Percentiles rank a stretch among this genome's conserved stretches.
Evolutionary conservation across 805 yeast species (phyloP).

Genomic region (Middelhovenomyces tepae): DNA sequence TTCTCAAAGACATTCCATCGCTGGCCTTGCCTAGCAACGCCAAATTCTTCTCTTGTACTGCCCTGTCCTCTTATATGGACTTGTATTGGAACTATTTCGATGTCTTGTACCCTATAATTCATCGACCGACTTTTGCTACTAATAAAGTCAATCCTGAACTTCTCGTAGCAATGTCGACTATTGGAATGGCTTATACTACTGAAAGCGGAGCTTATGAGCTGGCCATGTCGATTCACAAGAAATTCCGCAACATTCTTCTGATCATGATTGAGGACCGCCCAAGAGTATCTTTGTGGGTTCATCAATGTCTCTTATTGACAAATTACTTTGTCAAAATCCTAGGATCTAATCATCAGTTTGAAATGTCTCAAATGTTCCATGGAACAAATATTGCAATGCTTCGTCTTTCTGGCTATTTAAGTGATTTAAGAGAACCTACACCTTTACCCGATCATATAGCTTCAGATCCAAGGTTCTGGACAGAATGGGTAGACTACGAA

Average conservation of each 20-base stretch:
- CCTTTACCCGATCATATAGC: no score
- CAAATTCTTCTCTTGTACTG: slow-evolving; percentile 14
- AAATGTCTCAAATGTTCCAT: slow-evolving; percentile 26
- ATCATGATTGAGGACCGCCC: slow-evolving; percentile 21
- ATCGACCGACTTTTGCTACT: slow-evolving; percentile 28
- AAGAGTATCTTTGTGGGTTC: slow-evolving; percentile 23
- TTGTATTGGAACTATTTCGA: slow-evolving; percentile 32
- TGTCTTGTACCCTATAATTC: slow-evolving; percentile 33
- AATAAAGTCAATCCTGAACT: slow-evolving; percentile 17
- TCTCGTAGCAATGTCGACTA: slow-evolving; percentile 22
- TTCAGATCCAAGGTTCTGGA: slow-evolving; percentile 25
- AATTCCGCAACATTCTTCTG: slow-evolving; percentile 23
- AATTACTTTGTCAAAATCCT: slow-evolving; percentile 23
- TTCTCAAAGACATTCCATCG: neutral
- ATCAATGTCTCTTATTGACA: slow-evolving; percentile 22
- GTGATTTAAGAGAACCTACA: slow-evolving; percentile 18
- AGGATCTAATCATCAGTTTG: slow-evolving; percentile 24
- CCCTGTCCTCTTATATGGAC: slow-evolving; percentile 19
- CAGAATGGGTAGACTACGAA: slow-evolving; percentile 35
- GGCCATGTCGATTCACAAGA: slow-evolving; percentile 20
- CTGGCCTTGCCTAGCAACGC: slow-evolving; percentile 3
- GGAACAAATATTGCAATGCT: slow-evolving; percentile 23
- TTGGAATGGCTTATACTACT: slow-evolving; percentile 25
- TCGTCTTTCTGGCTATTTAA: slow-evolving; percentile 24
- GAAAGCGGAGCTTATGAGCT: slow-evolving; percentile 19